phyloP scores from a whole-genome alignment of 2,329 filamentous ascomycete species.

The Conoideocrella luteorostrata region DNA sequence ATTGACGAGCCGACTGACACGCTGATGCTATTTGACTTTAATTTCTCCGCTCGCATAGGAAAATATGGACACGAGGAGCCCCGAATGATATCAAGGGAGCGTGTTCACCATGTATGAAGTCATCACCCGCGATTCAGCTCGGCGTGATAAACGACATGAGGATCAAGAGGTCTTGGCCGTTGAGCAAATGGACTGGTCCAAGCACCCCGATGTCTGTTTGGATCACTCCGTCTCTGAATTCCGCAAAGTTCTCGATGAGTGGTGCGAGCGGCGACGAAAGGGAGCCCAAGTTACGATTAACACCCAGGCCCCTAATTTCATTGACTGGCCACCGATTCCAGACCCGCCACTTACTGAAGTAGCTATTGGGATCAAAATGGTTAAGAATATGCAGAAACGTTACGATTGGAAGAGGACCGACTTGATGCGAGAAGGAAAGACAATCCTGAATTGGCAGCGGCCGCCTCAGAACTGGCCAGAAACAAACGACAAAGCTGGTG shows the following conservation, averaged over 20 bases:
- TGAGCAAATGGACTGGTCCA: slow-evolving; percentile 19
- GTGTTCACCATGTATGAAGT: slow-evolving; percentile 30
- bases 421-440: slow-evolving; percentile 6
- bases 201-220: slow-evolving; percentile 25
- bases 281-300: slow-evolving; percentile 8
- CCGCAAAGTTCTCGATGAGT: slow-evolving; percentile 19
- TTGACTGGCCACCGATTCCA: slow-evolving; percentile 6
- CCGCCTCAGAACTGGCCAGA: too few species aligned
- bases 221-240: slow-evolving; percentile 24
- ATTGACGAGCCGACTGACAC: slow-evolving; percentile 25
- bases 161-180: slow-evolving; percentile 18
- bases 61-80: slow-evolving; percentile 8
- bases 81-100: slow-evolving; percentile 25
- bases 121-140: slow-evolving; percentile 22
- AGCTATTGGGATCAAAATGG: too few species aligned
- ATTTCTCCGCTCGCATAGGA: slow-evolving; percentile 18
- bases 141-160: slow-evolving; percentile 17
- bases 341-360: slow-evolving; percentile 1
- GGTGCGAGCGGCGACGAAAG: slow-evolving; percentile 14
- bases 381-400: neutral
- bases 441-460: slow-evolving; percentile 13
- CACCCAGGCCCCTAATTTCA: slow-evolving; percentile 4
- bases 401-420: slow-evolving; percentile 6
- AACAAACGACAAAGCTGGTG: too few species aligned
- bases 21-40: slow-evolving; percentile 32